phyloP scores from a whole-genome alignment of 2,329 filamentous ascomycete species.

The Macroventuria anomochaeta region DNA sequence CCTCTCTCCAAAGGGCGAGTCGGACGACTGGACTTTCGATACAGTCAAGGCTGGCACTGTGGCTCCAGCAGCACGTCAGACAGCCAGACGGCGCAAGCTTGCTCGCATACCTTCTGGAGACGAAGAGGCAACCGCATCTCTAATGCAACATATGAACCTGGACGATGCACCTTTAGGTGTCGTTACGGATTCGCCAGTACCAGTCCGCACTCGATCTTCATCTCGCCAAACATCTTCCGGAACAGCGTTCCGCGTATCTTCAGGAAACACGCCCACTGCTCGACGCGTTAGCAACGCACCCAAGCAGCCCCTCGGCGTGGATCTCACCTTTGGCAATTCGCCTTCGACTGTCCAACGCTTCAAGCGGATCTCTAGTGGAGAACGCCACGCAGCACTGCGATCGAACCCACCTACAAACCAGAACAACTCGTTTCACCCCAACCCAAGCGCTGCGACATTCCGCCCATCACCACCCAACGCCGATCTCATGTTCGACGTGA shows the following conservation, averaged over 20 bases:
- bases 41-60: constrained; percentile 79
- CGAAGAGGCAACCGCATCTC: constrained; percentile 41
- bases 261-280: constrained; percentile 51
- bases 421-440: constrained; percentile 41
- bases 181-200: constrained; percentile 46
- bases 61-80: constrained; percentile 55
- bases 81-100: constrained; percentile 57
- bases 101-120: constrained; percentile 54
- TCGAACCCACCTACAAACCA: constrained; percentile 37
- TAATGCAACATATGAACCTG: constrained; percentile 53
- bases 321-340: constrained; percentile 92
- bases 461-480: constrained; percentile 45
- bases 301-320: constrained; percentile 82
- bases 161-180: constrained; percentile 52
- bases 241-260: constrained; percentile 47
- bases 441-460: constrained; percentile 47
- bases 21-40: constrained; percentile 93
- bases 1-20: constrained; percentile 53
- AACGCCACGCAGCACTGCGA: constrained; percentile 40
- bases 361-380: constrained; percentile 78
- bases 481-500: constrained; percentile 62
- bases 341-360: constrained; percentile 92
- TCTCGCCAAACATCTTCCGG: constrained; percentile 48
- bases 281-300: constrained; percentile 51
- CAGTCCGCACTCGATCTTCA: constrained; percentile 35